Evolutionary conservation across 2,329 filamentous ascomycete species (phyloP), one percentile per base, ranked within the genome.

Genomic region (Gnomoniopsis sp.): DNA sequence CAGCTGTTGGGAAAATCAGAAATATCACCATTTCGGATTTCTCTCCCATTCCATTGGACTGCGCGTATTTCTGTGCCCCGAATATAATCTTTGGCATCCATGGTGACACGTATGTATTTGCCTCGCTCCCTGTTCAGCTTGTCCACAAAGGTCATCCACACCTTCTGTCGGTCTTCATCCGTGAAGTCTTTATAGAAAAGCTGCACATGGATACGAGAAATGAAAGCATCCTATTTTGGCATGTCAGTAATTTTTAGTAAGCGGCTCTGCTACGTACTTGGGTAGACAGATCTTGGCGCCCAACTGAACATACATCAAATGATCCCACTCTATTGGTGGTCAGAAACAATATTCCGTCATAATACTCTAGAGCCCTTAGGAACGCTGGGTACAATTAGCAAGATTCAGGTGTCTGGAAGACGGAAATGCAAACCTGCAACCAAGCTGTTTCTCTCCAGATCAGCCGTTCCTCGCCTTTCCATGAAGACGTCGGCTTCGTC

Each of bases 401-500:
- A 30, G 14, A 30, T 10, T 23, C n/a, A 12, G 2, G 2, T 4
- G 11, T n/a, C n/a, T n/a, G 7, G 17, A 50, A 47, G 34, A 15
- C 3, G 14, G 17, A 17, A 15, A 11, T n/a, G 49, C 58, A 53
- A 15, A 67, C 66, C 64, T 2, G 71, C 68, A 1, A 73, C 68
- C 0, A 74, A 61, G 47, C 64, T 70, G 58, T 71, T 71, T 6
- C 69, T 59, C 8, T 65, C 57, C 0, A 74, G 58, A 38, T 74
- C 67, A 6, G 62, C 50, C 2, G 59, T 54, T 2, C 58, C 51
- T 6, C 72, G 63, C 11, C 64, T 63, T 53, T 72, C 69, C 14
- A 74, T 63, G 57, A 69, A 72, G 1, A 73, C 65, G 58, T 74
- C 70, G 14, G 69, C 70, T 60, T 73, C 70, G 33, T 72, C 70